Evolutionary conservation across 2,329 filamentous ascomycete species (phyloP).

Genomic region (Lasiodiplodia sp.): DNA sequence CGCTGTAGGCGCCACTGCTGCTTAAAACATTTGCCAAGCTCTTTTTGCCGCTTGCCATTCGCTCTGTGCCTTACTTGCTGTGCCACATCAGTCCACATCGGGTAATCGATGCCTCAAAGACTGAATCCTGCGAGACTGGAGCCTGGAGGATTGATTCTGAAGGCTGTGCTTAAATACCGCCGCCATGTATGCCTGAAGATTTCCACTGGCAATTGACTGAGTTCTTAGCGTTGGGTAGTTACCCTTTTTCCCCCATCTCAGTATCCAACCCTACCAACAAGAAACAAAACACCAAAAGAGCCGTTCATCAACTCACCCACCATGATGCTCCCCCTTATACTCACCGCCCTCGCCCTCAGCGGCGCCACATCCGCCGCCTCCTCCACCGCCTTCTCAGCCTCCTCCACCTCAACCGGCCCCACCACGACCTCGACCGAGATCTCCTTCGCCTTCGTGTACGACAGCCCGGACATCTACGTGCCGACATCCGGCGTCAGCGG

Average conservation of each 20-base stretch:
- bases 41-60: not conserved
- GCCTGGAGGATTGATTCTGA: not conserved
- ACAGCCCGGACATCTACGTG: not conserved
- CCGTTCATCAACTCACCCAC: not conserved
- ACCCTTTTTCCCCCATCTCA: not conserved
- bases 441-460: not conserved
- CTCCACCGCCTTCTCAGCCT: not conserved
- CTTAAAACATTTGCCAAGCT: not conserved
- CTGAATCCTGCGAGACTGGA: not conserved
- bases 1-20: not conserved
- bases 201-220: not conserved
- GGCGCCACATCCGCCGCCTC: not conserved
- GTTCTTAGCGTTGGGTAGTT: not conserved
- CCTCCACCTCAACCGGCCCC: not conserved
- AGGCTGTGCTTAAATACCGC: not conserved
- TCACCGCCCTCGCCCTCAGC: conserved; percentile 1
- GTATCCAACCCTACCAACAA: not conserved
- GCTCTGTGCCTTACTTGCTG: not conserved
- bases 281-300: not conserved
- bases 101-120: not conserved
- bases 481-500: not conserved
- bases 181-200: too few relatives aligned
- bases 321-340: not conserved
- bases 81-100: not conserved
- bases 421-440: conserved; percentile 1